Evolutionary conservation across 73 alveolate genomes (phyloP).

Genomic region (Diophrys appendiculata): DNA sequence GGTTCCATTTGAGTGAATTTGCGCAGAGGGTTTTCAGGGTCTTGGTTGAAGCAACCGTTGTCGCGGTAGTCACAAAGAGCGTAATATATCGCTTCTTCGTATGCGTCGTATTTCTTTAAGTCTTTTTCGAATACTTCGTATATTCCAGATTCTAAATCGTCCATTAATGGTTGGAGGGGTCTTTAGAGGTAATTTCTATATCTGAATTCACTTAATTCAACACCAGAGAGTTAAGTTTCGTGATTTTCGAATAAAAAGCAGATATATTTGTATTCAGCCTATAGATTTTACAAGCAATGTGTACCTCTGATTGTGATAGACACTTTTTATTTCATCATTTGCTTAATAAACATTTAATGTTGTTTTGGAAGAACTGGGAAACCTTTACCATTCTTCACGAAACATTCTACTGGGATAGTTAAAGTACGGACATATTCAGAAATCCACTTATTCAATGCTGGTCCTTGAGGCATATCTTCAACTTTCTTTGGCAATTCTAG

Average conservation of each 20-base stretch:
- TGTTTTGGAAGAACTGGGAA: slow-evolving; percentile 78
- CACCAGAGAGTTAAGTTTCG: slow-evolving; percentile 41
- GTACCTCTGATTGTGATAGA: slow-evolving; percentile 57
- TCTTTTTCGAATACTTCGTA: slow-evolving; percentile 88
- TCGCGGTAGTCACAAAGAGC: slow-evolving; percentile 55
- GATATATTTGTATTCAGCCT: slow-evolving; percentile 50
- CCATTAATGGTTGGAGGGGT: slow-evolving; percentile 94
- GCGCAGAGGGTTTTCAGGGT: neutral
- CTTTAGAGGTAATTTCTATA: slow-evolving; percentile 84
- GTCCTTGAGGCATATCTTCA: slow-evolving; percentile 41
- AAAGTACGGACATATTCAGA: slow-evolving; percentile 56
- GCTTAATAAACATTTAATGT: slow-evolving; percentile 63
- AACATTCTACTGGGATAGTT: slow-evolving; percentile 41
- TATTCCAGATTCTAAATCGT: slow-evolving; percentile 76
- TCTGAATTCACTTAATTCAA: slow-evolving; percentile 53
- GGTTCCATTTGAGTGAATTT: slow-evolving; percentile 6
- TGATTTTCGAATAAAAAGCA: slow-evolving; percentile 58
- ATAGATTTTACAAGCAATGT: slow-evolving; percentile 47
- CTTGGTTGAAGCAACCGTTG: slow-evolving; percentile 36
- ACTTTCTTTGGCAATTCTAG: neutral
- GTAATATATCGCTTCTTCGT: slow-evolving; percentile 49
- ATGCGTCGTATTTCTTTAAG: slow-evolving; percentile 68
- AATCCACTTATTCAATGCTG: slow-evolving; percentile 31
- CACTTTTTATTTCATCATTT: slow-evolving; percentile 60
- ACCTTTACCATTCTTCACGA: slow-evolving; percentile 69